Evolutionary conservation across 2,329 filamentous ascomycete species (phyloP), one percentile per base, ranked within the genome.

Genomic region (Venturia oleaginea): DNA sequence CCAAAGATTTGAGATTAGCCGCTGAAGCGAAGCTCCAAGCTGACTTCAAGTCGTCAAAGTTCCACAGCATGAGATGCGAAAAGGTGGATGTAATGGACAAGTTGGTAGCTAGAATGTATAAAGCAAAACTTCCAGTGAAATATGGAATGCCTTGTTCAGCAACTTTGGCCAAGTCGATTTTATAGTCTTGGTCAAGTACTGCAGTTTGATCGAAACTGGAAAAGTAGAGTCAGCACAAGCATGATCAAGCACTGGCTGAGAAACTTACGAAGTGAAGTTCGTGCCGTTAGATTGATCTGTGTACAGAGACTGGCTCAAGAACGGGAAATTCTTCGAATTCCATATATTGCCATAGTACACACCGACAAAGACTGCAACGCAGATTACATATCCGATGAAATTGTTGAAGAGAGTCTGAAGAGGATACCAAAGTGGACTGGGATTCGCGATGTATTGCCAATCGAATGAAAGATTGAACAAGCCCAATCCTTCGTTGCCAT

Each of bases 31-130:
- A 74, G 4, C 67, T 63, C 67, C 76, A 79, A 1, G 70, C 73
- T 30, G 68, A 66, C 55, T 76, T 76, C 37, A 81, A 67, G 34
- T 78, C 77, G 15, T 63, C 7, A 24, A 54, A 67, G 30, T 67
- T 66, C 66, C 65, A 67, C 34, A 66, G 19, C 34, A 68, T 42
- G 6, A 68, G 11, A n/a, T 67, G 67, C 7, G 40, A 55, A 13
- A 65, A 54, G n/a, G 66, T 67, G 27, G 63, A 63, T 13, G 65
- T 66, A 37, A 63, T 63, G 5, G 61, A 62, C 19, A 66, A 15
- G 59, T 65, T 66, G 32, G 65, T 46, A 46, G 64, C 32, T 42
- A 61, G 62, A 24, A 42, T 54, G 34, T 51, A 40, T 38, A 64
- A 59, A 3, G 65, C 66, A 11, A 30, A 38, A n/a, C 62, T 40